These are phyloP conservation scores for Syzygium aqueum DNA, from an alignment of 345 rosid genomes.

Conservation along the genomic window DNA sequence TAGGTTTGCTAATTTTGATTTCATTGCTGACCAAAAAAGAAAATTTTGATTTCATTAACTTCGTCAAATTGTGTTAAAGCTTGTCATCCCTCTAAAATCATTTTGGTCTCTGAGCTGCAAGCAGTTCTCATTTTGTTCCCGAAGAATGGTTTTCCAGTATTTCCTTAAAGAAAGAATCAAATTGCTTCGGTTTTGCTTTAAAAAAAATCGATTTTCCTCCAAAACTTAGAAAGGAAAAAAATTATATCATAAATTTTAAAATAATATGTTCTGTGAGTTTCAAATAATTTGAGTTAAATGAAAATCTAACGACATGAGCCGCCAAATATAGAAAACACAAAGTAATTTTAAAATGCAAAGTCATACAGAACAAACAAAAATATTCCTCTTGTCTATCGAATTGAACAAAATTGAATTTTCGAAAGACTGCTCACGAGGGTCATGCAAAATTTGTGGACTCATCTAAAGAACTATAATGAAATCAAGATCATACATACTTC, in stretches of 20 bases:
- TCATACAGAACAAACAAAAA: neutral
- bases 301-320: neutral
- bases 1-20: neutral
- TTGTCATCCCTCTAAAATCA: neutral
- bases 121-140: neutral
- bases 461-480: neutral
- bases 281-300: neutral
- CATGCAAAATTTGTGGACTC: neutral
- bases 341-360: accelerated
- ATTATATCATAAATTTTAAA: neutral
- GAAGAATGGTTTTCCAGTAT: neutral
- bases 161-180: neutral
- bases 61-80: neutral
- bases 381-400: neutral
- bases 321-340: neutral
- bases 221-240: neutral
- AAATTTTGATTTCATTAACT: neutral
- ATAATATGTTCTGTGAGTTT: accelerated
- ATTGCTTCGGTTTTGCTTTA: neutral
- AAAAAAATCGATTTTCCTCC: neutral
- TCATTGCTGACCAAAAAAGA: neutral
- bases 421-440: neutral
- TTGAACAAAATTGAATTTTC: neutral
- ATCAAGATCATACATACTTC: neutral
- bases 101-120: neutral